phyloP scores from a whole-genome alignment of 148 eudicot species.

The Camellia lanceoleosa region DNA sequence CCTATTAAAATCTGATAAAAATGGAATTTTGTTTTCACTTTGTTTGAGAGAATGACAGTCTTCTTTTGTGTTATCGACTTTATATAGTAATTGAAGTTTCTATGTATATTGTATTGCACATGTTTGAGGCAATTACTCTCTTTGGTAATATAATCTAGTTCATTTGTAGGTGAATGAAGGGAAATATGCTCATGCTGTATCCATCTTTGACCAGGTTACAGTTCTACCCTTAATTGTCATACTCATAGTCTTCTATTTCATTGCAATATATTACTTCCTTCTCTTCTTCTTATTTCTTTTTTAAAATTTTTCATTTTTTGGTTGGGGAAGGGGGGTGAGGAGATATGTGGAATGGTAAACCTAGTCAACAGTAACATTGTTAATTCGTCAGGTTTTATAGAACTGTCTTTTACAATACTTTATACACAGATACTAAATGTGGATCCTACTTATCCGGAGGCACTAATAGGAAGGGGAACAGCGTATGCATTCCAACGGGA shows the following conservation, averaged over 20 bases:
- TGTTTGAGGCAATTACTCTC: neutral
- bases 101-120: neutral
- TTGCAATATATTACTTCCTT: conserved; percentile 3
- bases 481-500: conserved; percentile 97
- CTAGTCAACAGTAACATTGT: neutral
- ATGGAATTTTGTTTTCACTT: neutral
- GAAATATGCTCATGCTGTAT: conserved; percentile 72
- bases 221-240: neutral
- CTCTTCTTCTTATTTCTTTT: neutral
- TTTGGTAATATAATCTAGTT: conserved; percentile 14
- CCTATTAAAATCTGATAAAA: neutral
- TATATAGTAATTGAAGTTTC: neutral
- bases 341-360: neutral
- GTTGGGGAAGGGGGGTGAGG: neutral
- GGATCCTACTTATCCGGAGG: conserved; percentile 93
- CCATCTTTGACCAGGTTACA: conserved; percentile 86
- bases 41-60: neutral
- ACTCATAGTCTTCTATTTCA: neutral
- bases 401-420: conserved; percentile 3
- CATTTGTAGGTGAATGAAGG: conserved; percentile 88
- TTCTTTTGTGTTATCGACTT: neutral
- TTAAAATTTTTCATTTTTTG: neutral
- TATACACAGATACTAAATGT: conserved; percentile 68
- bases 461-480: conserved; percentile 96
- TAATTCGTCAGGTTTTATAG: neutral